These are phyloP conservation scores for Hordeum marinum DNA, from an alignment of 176 grass and related monocot species.

Conservation along the genomic window DNA sequence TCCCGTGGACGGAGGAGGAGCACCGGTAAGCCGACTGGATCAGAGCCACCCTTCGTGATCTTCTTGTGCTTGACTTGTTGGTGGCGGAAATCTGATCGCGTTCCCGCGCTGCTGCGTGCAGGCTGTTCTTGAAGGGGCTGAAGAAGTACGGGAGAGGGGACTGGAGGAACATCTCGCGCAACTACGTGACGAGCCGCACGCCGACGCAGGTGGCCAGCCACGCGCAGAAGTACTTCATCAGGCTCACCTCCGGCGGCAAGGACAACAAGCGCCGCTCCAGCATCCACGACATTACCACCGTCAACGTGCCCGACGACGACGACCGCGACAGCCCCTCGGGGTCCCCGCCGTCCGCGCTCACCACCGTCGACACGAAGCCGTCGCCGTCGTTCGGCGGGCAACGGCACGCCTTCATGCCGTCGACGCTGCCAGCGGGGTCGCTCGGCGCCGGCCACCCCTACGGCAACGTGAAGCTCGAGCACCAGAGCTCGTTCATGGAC, in stretches of 20 bases:
- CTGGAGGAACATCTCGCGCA: constrained; percentile 95
- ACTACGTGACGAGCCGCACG: constrained; percentile 87
- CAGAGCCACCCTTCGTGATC: neutral
- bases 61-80: neutral
- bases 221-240: constrained; percentile 99
- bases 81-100: neutral
- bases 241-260: constrained; percentile 87
- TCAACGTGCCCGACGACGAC: constrained; percentile 70
- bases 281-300: constrained; percentile 99
- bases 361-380: constrained; percentile 42
- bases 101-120: constrained; percentile 1
- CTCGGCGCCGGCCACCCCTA: constrained; percentile 34
- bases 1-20: constrained; percentile 97
- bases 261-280: constrained; percentile 98
- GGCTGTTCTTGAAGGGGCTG: constrained; percentile 81
- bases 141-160: constrained; percentile 91
- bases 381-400: neutral
- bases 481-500: constrained; percentile 15
- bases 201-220: constrained; percentile 98
- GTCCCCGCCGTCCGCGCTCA: constrained; percentile 44
- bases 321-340: constrained; percentile 26
- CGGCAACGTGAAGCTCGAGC: constrained; percentile 54
- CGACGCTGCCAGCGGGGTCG: neutral
- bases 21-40: constrained; percentile 47
- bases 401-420: constrained; percentile 30